Evolutionary conservation across 345 rosid genomes (phyloP).

Genomic region (Ricinus communis): DNA sequence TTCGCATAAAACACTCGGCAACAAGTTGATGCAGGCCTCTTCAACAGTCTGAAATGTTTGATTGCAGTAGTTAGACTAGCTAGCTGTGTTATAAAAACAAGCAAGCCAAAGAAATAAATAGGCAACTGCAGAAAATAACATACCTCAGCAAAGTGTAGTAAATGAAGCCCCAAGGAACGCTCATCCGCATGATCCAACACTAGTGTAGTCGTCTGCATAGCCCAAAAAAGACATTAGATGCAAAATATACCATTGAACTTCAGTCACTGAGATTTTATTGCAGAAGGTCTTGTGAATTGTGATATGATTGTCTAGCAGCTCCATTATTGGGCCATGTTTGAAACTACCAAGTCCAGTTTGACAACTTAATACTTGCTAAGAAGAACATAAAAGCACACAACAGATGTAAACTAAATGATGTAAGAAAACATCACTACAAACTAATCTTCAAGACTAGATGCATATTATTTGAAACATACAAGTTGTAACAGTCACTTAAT

Average conservation of each 20-base stretch:
- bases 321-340: no score
- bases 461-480: no score
- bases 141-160: constrained; percentile 88
- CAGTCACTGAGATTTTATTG: not conserved
- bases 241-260: not conserved
- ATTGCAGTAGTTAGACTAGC: no score
- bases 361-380: not conserved
- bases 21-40: constrained; percentile 70
- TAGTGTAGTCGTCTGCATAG: constrained; percentile 48
- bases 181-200: constrained; percentile 64
- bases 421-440: no score
- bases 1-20: constrained; percentile 75
- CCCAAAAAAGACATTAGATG: constrained; percentile 12
- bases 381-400: not conserved
- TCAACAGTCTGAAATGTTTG: constrained; percentile 63
- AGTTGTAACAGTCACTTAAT: no score
- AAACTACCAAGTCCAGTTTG: not conserved
- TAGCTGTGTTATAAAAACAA: not conserved
- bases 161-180: constrained; percentile 74
- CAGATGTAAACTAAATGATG: not conserved
- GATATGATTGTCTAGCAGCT: not conserved
- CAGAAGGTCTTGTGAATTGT: no score
- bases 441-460: no score
- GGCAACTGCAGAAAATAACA: not conserved
- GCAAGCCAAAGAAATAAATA: not conserved